Evolutionary conservation across 1,284 basidiomycete species (phyloP).

Genomic region (Tilletia horrida): DNA sequence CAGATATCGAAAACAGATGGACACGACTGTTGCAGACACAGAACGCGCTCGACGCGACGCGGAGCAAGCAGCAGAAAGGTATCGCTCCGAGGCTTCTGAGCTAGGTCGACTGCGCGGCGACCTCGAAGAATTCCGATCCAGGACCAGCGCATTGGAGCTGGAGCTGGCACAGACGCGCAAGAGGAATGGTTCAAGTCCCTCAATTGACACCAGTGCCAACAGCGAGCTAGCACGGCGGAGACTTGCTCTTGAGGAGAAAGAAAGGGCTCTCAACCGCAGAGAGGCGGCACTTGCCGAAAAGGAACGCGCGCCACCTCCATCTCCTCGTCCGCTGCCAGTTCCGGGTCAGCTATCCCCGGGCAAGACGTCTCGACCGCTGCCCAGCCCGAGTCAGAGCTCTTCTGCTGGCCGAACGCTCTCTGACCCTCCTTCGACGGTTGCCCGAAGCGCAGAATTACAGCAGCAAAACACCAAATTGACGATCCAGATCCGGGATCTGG

Average conservation of each 20-base stretch:
- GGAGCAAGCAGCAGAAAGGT: conserved; percentile 12
- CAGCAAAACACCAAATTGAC: neutral
- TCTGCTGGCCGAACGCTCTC: conserved; percentile 22
- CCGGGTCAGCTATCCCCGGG: conserved; percentile 12
- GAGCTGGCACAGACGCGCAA: neutral
- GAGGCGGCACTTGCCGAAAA: conserved; percentile 19
- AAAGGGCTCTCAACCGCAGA: neutral
- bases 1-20: neutral
- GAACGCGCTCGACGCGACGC: conserved; percentile 14
- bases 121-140: conserved; percentile 22
- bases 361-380: conserved; percentile 25
- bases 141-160: conserved; percentile 4
- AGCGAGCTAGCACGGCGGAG: neutral
- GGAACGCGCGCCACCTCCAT: conserved; percentile 27
- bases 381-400: conserved; percentile 18
- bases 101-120: conserved; percentile 25
- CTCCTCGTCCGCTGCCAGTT: neutral
- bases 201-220: neutral
- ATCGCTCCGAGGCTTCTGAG: conserved; percentile 1
- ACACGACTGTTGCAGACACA: neutral
- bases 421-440: conserved; percentile 8
- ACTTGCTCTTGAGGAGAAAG: conserved; percentile 24
- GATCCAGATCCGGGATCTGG: conserved; percentile 24
- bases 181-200: neutral
- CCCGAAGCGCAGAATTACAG: conserved; percentile 12